Percentiles rank a stretch among this genome's conserved stretches.
phyloP scores from a whole-genome alignment of 176 grass and related monocot genomes.

The Coix lacrymajobi region DNA sequence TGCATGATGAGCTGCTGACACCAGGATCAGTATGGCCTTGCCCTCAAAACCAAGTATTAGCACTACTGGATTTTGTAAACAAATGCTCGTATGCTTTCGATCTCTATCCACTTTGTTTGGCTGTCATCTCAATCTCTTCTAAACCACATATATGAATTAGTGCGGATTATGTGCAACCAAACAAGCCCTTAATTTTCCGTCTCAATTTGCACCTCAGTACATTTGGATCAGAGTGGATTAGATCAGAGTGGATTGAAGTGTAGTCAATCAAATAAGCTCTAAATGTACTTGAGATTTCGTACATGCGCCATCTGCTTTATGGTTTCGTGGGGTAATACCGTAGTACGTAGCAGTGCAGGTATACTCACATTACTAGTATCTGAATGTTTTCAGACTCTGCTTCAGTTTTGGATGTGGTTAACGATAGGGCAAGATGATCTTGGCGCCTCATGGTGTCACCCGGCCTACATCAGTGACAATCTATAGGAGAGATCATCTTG shows the following conservation, averaged over 20 bases:
- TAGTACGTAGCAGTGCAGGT: background rate
- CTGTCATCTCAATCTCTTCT: too few relatives aligned
- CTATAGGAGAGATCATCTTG: background rate
- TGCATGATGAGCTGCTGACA: background rate
- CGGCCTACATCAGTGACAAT: background rate
- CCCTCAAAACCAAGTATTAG: background rate
- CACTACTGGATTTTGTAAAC: background rate
- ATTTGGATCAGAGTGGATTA: too few relatives aligned
- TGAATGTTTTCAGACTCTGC: background rate
- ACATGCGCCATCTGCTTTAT: background rate
- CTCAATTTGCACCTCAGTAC: too few relatives aligned
- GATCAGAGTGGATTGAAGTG: too few relatives aligned
- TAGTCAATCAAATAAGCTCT: too few relatives aligned
- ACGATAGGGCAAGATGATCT: background rate
- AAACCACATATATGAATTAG: too few relatives aligned
- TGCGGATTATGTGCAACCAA: too few relatives aligned
- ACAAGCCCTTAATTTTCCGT: too few relatives aligned
- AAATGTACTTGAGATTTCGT: too few relatives aligned
- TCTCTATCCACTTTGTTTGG: background rate
- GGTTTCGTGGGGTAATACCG: background rate
- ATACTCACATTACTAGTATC: background rate
- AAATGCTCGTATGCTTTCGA: background rate
- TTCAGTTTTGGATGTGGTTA: background rate
- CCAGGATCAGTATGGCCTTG: background rate
- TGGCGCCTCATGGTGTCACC: background rate